phyloP scores from a whole-genome alignment of 768 basidiomycete genomes.

The Leccinum ochraceum region DNA sequence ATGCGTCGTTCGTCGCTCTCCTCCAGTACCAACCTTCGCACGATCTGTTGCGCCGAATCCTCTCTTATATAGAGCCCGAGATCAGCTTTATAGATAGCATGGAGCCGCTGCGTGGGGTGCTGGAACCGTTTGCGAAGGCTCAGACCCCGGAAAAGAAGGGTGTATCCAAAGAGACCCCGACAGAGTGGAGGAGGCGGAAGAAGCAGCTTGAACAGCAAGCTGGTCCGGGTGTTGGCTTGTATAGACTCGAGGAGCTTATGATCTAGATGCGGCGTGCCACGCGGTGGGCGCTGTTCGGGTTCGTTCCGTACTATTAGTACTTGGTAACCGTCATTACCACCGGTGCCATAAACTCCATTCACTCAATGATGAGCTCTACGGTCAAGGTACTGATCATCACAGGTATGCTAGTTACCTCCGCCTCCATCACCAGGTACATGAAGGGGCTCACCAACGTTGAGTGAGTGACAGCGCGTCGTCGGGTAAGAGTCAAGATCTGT shows the following conservation, averaged over 20 bases:
- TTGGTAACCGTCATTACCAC: neutral
- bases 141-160: constrained; percentile 47
- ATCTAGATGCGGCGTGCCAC: constrained; percentile 35
- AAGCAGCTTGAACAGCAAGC: constrained; percentile 55
- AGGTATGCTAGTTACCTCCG: constrained; percentile 16
- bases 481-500: constrained; percentile 55
- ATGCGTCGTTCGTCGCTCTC: constrained; percentile 69
- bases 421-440: neutral
- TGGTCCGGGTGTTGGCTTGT: constrained; percentile 58
- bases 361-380: constrained; percentile 15
- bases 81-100: constrained; percentile 49
- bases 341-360: neutral
- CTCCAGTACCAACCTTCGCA: constrained; percentile 66
- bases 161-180: constrained; percentile 32
- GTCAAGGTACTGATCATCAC: constrained; percentile 30
- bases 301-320: neutral
- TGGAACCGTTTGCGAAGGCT: constrained; percentile 62
- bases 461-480: constrained; percentile 72
- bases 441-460: constrained; percentile 7
- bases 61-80: constrained; percentile 56
- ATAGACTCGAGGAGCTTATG: constrained; percentile 71
- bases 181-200: constrained; percentile 54
- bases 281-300: neutral
- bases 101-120: constrained; percentile 57
- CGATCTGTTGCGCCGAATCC: constrained; percentile 47